These are phyloP conservation scores for Astraeus odoratus DNA, from an alignment of 768 basidiomycete genomes.

Conservation along the genomic window DNA sequence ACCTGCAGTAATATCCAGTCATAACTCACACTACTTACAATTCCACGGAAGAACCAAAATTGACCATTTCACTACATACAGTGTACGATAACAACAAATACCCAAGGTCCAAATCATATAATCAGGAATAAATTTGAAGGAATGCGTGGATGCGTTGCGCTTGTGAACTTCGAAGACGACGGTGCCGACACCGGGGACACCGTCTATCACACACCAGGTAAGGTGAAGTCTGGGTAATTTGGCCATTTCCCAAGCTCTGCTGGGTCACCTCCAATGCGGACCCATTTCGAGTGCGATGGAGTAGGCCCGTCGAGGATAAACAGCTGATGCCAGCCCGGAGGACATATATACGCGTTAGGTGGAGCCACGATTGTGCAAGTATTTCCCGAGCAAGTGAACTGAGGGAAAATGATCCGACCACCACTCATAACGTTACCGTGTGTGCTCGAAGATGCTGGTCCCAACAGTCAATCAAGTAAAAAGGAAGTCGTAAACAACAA, in stretches of 20 bases:
- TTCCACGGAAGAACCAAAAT: too few relatives aligned
- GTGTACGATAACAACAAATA: too few relatives aligned
- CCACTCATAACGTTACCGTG: conserved; percentile 73
- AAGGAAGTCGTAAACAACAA: not conserved
- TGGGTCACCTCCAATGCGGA: conserved; percentile 77
- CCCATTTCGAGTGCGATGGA: conserved; percentile 67
- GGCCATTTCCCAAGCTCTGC: conserved; percentile 69
- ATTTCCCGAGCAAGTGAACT: conserved; percentile 59
- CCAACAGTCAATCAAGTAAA: conserved; percentile 4
- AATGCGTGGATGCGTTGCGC: conserved; percentile 2
- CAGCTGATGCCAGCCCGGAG: conserved; percentile 73
- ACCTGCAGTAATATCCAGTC: too few relatives aligned
- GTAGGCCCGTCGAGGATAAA: conserved; percentile 76
- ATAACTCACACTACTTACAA: too few relatives aligned
- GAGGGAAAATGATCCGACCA: conserved; percentile 64
- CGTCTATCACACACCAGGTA: conserved; percentile 48
- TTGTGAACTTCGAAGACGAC: too few relatives aligned
- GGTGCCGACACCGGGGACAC: not conserved
- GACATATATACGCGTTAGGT: conserved; percentile 58
- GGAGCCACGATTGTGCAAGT: conserved; percentile 75
- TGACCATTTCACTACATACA: too few relatives aligned
- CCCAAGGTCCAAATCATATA: too few relatives aligned
- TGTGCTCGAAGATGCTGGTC: conserved; percentile 60
- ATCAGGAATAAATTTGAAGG: too few relatives aligned
- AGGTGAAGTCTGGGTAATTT: conserved; percentile 55